Evolutionary conservation across 2,329 filamentous ascomycete species (phyloP).

Genomic region (Aspergillus sp.): DNA sequence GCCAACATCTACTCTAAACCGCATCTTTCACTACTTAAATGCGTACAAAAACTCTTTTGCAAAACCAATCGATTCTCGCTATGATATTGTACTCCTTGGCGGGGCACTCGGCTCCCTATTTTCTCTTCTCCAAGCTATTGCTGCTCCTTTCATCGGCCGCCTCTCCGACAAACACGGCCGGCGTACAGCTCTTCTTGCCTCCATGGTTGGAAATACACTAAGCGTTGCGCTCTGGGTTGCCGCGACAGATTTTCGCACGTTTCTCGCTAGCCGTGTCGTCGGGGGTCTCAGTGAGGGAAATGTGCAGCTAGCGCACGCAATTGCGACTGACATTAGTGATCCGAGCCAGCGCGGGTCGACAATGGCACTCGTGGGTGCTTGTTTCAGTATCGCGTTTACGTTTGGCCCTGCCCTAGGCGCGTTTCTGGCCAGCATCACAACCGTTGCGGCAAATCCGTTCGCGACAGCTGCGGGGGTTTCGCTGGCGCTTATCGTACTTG

Average conservation of each 20-base stretch:
- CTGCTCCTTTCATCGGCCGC: slow-evolving; percentile 84
- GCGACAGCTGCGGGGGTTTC: slow-evolving; percentile 88
- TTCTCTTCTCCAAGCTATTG: slow-evolving; percentile 86
- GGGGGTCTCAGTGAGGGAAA: slow-evolving; percentile 96
- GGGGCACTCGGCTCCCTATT: slow-evolving; percentile 93
- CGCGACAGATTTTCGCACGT: slow-evolving; percentile 92
- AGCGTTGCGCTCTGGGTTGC: slow-evolving; percentile 93
- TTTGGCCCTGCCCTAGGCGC: slow-evolving; percentile 92
- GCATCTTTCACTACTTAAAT: slow-evolving; percentile 80
- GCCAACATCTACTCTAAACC: slow-evolving; percentile 69
- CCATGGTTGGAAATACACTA: slow-evolving; percentile 89
- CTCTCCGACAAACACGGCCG: slow-evolving; percentile 88
- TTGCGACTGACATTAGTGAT: slow-evolving; percentile 93
- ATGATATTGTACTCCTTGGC: slow-evolving; percentile 94
- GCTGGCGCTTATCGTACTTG: slow-evolving; percentile 76
- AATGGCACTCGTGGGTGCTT: slow-evolving; percentile 94
- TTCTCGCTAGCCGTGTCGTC: slow-evolving; percentile 87
- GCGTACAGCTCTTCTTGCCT: slow-evolving; percentile 80
- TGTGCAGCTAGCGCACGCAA: slow-evolving; percentile 91
- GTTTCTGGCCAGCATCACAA: slow-evolving; percentile 73
- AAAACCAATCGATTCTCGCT: slow-evolving; percentile 88
- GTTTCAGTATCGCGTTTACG: slow-evolving; percentile 96
- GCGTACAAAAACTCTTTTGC: slow-evolving; percentile 93
- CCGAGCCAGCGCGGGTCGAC: slow-evolving; percentile 80
- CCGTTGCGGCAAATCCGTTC: slow-evolving; percentile 86